These are phyloP conservation scores for Apiospora aurea DNA, from an alignment of 2,329 filamentous ascomycete genomes.

Conservation along the genomic window DNA sequence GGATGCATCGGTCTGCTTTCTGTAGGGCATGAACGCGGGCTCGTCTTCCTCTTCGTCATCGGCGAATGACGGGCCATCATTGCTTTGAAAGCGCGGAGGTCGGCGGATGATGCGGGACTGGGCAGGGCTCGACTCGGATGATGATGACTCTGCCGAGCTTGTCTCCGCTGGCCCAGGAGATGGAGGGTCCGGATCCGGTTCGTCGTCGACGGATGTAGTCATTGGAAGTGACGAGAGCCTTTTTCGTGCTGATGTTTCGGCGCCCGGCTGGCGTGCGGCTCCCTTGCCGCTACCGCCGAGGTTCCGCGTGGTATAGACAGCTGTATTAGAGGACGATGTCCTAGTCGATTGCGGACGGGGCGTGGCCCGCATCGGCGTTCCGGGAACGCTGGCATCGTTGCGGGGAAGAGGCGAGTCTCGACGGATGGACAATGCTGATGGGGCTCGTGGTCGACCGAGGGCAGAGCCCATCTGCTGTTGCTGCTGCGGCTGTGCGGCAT, in stretches of 20 bases:
- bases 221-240: constrained; percentile 56
- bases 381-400: constrained; percentile 53
- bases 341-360: constrained; percentile 55
- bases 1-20: constrained; percentile 38
- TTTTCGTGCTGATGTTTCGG: constrained; percentile 45
- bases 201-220: constrained; percentile 40
- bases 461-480: constrained; percentile 59
- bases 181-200: constrained; percentile 46
- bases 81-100: constrained; percentile 58
- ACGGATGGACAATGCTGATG: constrained; percentile 64
- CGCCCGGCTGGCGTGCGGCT: constrained; percentile 34
- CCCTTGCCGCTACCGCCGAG: constrained; percentile 44
- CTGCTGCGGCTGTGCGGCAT: constrained; percentile 55
- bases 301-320: constrained; percentile 44
- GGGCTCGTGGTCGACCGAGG: constrained; percentile 50
- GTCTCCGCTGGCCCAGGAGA: constrained; percentile 54
- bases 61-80: constrained; percentile 47
- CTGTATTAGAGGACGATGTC: constrained; percentile 56
- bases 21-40: constrained; percentile 62
- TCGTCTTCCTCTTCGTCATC: constrained; percentile 66
- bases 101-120: constrained; percentile 67
- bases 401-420: constrained; percentile 62
- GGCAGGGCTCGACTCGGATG: constrained; percentile 55
- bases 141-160: constrained; percentile 41
- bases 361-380: constrained; percentile 51